phyloP scores from a whole-genome alignment of 2,329 filamentous ascomycete genomes.

The Cadophora gregata region DNA sequence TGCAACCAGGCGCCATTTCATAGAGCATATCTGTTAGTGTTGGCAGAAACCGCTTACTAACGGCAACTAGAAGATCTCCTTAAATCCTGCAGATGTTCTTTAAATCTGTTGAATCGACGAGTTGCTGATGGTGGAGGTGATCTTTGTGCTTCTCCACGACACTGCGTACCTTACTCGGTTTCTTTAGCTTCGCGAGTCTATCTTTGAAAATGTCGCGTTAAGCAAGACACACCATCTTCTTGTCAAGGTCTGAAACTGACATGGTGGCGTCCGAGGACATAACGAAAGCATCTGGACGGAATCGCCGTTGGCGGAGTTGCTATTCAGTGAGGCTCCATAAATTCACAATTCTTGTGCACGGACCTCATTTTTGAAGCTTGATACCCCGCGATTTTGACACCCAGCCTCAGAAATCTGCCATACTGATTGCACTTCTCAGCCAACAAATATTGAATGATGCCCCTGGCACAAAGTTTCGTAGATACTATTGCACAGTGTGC shows the following conservation, averaged over 20 bases:
- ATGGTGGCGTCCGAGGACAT: conserved; percentile 27
- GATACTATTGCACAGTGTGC: background rate
- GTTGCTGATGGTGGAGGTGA: conserved; percentile 26
- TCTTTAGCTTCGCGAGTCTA: conserved; percentile 30
- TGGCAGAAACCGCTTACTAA: too few species aligned
- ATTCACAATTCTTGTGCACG: too few species aligned
- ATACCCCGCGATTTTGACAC: too few species aligned
- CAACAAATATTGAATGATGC: background rate
- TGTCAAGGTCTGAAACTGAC: conserved; percentile 29
- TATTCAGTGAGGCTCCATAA: too few species aligned
- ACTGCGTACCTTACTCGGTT: conserved; percentile 28
- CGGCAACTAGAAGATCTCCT: background rate
- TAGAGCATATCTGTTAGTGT: too few species aligned
- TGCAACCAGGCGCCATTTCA: too few species aligned
- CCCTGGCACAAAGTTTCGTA: background rate
- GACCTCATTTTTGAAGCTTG: too few species aligned
- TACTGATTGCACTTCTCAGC: background rate
- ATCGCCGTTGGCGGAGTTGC: conserved; percentile 1
- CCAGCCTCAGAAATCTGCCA: too few species aligned
- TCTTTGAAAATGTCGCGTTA: conserved; percentile 34
- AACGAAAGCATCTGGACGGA: conserved; percentile 19
- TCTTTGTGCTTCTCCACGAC: conserved; percentile 28
- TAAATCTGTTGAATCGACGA: background rate
- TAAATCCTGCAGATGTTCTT: background rate
- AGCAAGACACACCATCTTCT: conserved; percentile 28